These are phyloP conservation scores for Alternaria rosae DNA, from an alignment of 2,329 filamentous ascomycete species.

Conservation along the genomic window DNA sequence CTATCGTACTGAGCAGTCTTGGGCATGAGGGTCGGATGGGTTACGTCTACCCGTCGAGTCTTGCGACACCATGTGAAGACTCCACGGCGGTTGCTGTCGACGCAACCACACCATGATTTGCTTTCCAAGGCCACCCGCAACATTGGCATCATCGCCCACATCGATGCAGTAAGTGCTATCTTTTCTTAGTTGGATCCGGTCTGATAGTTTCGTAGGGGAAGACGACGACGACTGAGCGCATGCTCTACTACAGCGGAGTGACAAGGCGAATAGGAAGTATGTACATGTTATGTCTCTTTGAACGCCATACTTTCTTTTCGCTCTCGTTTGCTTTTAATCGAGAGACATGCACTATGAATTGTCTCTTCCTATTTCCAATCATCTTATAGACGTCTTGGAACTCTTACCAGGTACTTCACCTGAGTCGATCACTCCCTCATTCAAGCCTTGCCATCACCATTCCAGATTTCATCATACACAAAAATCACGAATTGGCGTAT, in stretches of 20 bases:
- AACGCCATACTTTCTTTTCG: background rate
- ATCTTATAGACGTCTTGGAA: background rate
- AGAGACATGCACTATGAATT: background rate
- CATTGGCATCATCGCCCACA: constrained; percentile 98
- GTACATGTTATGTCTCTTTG: background rate
- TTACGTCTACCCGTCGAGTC: constrained; percentile 44
- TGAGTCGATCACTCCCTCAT: background rate
- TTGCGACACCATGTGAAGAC: constrained; percentile 41
- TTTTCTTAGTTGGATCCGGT: background rate
- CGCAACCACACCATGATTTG: constrained; percentile 26
- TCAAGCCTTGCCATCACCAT: background rate
- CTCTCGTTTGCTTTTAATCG: background rate
- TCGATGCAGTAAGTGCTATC: constrained; percentile 76
- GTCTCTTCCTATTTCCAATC: background rate
- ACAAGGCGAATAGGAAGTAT: constrained; percentile 81
- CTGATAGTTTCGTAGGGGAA: constrained; percentile 68
- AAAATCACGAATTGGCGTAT: background rate
- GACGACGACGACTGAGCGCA: constrained; percentile 97
- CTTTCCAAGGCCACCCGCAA: constrained; percentile 82
- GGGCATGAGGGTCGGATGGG: constrained; percentile 48
- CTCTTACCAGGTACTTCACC: background rate
- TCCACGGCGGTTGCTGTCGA: constrained; percentile 41
- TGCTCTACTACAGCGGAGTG: constrained; percentile 95
- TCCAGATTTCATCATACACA: background rate
- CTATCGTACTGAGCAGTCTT: constrained; percentile 20